A percentile compares a stretch with the other conserved stretches of the same genome.
Conservation (phyloP, 129 eudicot genomes). For the Chrysanthemum lavandulifolium region DNA sequence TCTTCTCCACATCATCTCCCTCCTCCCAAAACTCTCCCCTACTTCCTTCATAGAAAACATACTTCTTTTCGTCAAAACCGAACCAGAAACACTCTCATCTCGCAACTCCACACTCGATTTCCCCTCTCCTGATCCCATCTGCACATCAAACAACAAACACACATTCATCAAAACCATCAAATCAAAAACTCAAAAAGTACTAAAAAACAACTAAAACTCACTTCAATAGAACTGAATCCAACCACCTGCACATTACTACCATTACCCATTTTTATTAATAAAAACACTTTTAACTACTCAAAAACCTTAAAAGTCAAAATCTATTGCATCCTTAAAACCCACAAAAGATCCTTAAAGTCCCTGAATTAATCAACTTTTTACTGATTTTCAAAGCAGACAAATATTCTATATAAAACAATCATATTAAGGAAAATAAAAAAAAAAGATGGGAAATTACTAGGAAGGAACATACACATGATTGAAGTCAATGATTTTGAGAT, state of each 20-base stretch:
- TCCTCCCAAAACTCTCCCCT: slow-evolving; percentile 18
- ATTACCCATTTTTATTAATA: slow-evolving; percentile 12
- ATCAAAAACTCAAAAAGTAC: not conserved
- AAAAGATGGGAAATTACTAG: slow-evolving; percentile 20
- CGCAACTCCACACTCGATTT: slow-evolving; percentile 31
- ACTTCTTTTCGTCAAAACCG: slow-evolving; percentile 23
- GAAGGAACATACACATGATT: slow-evolving; percentile 8
- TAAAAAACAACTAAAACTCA: slow-evolving; percentile 8
- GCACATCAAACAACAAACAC: slow-evolving; percentile 8
- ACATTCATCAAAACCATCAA: not conserved
- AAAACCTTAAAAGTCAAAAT: not conserved
- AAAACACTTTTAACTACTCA: not conserved
- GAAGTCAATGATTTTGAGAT: slow-evolving; percentile 28
- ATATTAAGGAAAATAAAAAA: not conserved
- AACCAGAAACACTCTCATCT: slow-evolving; percentile 33
- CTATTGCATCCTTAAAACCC: slow-evolving; percentile 19
- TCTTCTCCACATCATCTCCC: slow-evolving; percentile 17
- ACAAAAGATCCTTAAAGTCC: slow-evolving; percentile 1
- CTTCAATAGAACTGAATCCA: slow-evolving; percentile 28
- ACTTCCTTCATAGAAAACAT: slow-evolving; percentile 29
- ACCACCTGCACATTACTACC: slow-evolving; percentile 26
- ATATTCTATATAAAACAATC: slow-evolving; percentile 1
- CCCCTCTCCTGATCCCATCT: slow-evolving; percentile 54
- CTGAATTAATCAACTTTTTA: slow-evolving; percentile 1
- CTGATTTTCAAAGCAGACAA: slow-evolving; percentile 17